Base-by-base conservation (phyloP, 2,329 filamentous ascomycete genomes). In the Botryosphaeria dothidea region DNA sequence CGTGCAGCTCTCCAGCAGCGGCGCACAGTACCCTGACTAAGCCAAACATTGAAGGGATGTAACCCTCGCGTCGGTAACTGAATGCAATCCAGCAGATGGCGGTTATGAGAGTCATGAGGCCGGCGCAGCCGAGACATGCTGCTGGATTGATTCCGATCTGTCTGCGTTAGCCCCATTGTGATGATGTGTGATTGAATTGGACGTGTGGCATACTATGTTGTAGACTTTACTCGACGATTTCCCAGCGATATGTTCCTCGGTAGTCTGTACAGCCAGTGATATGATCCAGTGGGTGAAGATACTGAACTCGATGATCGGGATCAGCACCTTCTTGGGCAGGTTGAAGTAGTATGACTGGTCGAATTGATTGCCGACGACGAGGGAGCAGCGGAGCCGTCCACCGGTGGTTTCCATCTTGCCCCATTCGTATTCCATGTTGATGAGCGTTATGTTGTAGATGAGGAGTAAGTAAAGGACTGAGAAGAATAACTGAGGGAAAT, bases 31-130 rank as follows among this genome's bases (percentile, higher is more conserved):
- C 67, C 45, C 71, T 68, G n/a, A 76, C 70, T 29, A 70, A 74
- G 4, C 73, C 72, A 57, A 72, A 75, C 71, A 75, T 74, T 49
- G 72, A 73, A 13, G 73, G 73, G 21, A 74, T 73, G 43, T 72
- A 73, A 0, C 71, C 72, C 66, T 74, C 72, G 2, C 71, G 68
- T 21, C 68, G 69, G 46, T 72, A 73, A 1, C 70, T 72, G 62
- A 71, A 75, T 3, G 73, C 69, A 69, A 68, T 72, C 70, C 72
- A 75, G 49, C 73, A 75, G 1, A 70, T 66, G 15, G 65, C 67
- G 6, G 71, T 74, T 69, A 74, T 74, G 4, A 71, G 23, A 9
- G 75, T 48, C 46, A 74, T 70, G 2, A 75, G 65, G 23, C 71
- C 66, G 0, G 70, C 70, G 7, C 73, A 69, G 9, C 66, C 60